Evolutionary conservation across 1,139 yeast genomes (phyloP).

Genomic region (Magnusiomyces tetraspermus): DNA sequence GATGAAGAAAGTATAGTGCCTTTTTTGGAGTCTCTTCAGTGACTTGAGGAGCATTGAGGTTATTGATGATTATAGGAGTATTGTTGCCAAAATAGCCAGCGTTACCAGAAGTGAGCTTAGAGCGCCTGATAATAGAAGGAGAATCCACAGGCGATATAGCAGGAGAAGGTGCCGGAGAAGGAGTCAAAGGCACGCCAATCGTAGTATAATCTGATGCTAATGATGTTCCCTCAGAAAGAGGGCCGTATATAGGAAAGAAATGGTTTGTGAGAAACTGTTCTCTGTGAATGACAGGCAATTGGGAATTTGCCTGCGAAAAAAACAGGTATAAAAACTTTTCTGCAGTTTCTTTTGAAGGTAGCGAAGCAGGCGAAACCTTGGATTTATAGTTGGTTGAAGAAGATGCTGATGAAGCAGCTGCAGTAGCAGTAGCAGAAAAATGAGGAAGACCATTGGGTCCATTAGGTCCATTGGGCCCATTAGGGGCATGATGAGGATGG

Average conservation of each 20-base stretch:
- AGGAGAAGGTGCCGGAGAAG: slow-evolving; percentile 16
- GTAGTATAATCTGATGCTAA: slow-evolving; percentile 55
- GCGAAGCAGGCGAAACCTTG: slow-evolving; percentile 37
- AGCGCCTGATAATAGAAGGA: slow-evolving; percentile 1
- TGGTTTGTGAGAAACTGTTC: slow-evolving; percentile 58
- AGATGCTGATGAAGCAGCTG: slow-evolving; percentile 8
- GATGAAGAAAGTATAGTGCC: slow-evolving; percentile 52
- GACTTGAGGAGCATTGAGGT: slow-evolving; percentile 9
- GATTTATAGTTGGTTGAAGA: neutral
- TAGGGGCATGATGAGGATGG: too few species aligned
- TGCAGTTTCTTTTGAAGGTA: slow-evolving; percentile 69
- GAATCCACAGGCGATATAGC: slow-evolving; percentile 10
- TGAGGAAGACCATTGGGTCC: too few species aligned
- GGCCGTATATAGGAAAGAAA: slow-evolving; percentile 73
- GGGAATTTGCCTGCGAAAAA: slow-evolving; percentile 75
- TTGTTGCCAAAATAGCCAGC: slow-evolving; percentile 10
- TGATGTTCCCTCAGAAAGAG: slow-evolving; percentile 44
- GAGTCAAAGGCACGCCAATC: slow-evolving; percentile 33
- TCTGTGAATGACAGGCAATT: slow-evolving; percentile 71
- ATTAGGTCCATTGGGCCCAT: too few species aligned
- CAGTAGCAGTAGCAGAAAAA: neutral
- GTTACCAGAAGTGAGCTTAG: neutral
- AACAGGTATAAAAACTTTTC: slow-evolving; percentile 54
- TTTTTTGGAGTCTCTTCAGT: slow-evolving; percentile 7
- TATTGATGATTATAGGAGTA: slow-evolving; percentile 2